Evolutionary conservation across 352 stramenopile genomes (phyloP).

Genomic region (Globisporangium spiculum): DNA sequence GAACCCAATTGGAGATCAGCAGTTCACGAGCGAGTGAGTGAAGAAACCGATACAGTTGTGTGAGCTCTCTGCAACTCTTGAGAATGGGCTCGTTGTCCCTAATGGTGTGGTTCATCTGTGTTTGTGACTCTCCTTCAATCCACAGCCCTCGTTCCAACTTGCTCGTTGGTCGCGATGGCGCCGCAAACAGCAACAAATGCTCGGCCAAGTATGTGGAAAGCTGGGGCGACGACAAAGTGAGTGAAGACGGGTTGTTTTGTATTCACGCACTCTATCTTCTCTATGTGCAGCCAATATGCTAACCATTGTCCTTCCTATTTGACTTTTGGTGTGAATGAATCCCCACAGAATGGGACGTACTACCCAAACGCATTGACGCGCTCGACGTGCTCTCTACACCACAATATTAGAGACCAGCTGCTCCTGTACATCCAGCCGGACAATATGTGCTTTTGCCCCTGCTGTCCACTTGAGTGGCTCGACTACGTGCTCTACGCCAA

Average conservation of each 20-base stretch:
- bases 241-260: not conserved
- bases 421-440: constrained; percentile 38
- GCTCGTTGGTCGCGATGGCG: constrained; percentile 75
- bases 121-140: not conserved
- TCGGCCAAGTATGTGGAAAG: constrained; percentile 59
- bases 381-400: constrained; percentile 40
- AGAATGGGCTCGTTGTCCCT: no score
- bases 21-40: constrained; percentile 80
- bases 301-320: not conserved
- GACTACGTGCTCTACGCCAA: constrained; percentile 80
- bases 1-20: constrained; percentile 45
- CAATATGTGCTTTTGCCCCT: constrained; percentile 75
- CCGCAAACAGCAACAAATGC: constrained; percentile 74
- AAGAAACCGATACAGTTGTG: no score
- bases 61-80: no score
- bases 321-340: not conserved
- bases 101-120: no score
- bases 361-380: constrained; percentile 49
- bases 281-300: not conserved
- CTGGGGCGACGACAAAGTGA: constrained; percentile 60
- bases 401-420: constrained; percentile 14
- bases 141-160: constrained; percentile 71
- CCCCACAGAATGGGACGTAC: constrained; percentile 52
- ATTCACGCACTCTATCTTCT: not conserved
- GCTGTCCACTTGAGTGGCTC: constrained; percentile 78